Percentiles rank a stretch among this genome's conserved stretches.
These are phyloP conservation scores for Candida sp. DNA, from an alignment of 1,139 yeast species.

Conservation along the genomic window DNA sequence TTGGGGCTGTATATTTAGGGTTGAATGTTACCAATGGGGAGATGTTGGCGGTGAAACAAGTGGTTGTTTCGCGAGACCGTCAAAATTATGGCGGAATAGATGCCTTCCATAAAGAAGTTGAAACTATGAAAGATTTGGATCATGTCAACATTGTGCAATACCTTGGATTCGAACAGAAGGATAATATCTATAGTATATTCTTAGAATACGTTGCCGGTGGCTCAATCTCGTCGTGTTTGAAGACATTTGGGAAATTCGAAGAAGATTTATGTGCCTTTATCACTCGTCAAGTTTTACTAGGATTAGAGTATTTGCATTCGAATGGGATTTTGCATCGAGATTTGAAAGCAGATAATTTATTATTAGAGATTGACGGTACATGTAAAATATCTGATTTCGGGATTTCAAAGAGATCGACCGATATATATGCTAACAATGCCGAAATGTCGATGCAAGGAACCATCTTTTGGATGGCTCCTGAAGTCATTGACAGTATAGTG, in stretches of 20 bases:
- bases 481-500: slow-evolving; percentile 79
- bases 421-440: slow-evolving; percentile 86
- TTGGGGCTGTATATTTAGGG: slow-evolving; percentile 93
- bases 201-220: slow-evolving; percentile 99
- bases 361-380: slow-evolving; percentile 88
- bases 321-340: slow-evolving; percentile 93
- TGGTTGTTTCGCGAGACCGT: slow-evolving; percentile 47
- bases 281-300: slow-evolving; percentile 78
- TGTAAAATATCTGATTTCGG: slow-evolving; percentile 98
- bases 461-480: slow-evolving; percentile 99
- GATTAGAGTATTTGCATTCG: slow-evolving; percentile 80
- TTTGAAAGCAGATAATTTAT: slow-evolving; percentile 89
- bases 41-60: slow-evolving; percentile 98
- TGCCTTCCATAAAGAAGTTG: slow-evolving; percentile 88
- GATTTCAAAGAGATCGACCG: slow-evolving; percentile 82
- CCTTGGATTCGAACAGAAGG: slow-evolving; percentile 83
- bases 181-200: slow-evolving; percentile 76
- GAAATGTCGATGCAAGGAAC: slow-evolving; percentile 99
- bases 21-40: slow-evolving; percentile 96
- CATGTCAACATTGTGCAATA: slow-evolving; percentile 95
- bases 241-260: slow-evolving; percentile 83
- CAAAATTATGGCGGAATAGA: slow-evolving; percentile 56
- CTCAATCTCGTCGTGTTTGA: slow-evolving; percentile 82
- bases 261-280: slow-evolving; percentile 71
- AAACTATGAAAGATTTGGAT: slow-evolving; percentile 90